Evolutionary conservation across 306 rosid genomes (phyloP).

Genomic region (Cucumis hystrix): DNA sequence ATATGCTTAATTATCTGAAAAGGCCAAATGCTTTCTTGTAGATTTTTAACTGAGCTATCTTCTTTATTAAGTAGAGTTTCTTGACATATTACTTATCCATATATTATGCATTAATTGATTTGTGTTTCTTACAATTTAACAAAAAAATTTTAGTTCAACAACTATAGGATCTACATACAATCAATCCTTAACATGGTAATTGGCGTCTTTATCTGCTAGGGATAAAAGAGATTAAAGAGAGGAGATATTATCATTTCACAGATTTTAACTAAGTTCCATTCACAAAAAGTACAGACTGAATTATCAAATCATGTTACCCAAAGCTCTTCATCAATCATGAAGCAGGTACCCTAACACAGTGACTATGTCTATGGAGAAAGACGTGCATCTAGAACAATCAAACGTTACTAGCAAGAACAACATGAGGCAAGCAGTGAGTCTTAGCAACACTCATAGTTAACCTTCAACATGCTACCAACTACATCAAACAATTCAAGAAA

Average conservation of each 20-base stretch:
- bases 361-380: not conserved
- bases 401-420: not conserved
- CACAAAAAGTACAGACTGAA: not conserved
- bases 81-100: not conserved
- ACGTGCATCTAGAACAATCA: not conserved
- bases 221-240: not conserved
- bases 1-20: not conserved
- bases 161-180: too few relatives aligned
- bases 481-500: slow-evolving; percentile 9
- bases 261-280: not conserved
- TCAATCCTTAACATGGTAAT: too few relatives aligned
- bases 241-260: not conserved
- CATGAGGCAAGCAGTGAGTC: not conserved
- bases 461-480: not conserved
- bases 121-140: not conserved
- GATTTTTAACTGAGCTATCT: not conserved
- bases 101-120: not conserved
- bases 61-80: not conserved
- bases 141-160: too few relatives aligned
- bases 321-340: not conserved
- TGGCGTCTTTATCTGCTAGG: too few relatives aligned
- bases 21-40: not conserved
- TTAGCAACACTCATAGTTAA: not conserved
- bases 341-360: not conserved
- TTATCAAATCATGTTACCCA: not conserved